Base-by-base conservation (phyloP, 2,329 filamentous ascomycete genomes). In the Lachnellula hyalina region DNA sequence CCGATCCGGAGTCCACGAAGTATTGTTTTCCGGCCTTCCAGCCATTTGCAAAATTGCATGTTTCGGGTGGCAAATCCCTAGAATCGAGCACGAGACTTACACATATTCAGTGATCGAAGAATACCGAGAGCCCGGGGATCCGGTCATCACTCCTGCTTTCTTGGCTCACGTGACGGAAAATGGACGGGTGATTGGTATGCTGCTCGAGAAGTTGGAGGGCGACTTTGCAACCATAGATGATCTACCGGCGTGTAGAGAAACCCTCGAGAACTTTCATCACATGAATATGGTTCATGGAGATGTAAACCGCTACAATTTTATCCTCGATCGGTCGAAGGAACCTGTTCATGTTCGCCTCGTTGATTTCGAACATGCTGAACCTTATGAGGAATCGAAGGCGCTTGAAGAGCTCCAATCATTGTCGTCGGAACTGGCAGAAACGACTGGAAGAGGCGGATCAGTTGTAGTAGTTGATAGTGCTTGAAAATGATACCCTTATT, bases 111-210 rank as follows among this genome's bases (percentile, higher is more conserved):
- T 14, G 6, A 23, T 46, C 19, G 15, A 17, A 25, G 44, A 46
- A 46, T 46, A 46, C 44, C 44, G 15, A 19, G 44, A 46, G 44
- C 44, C 44, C 14, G 44, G 19, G 6, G 44, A 46, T 46, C 44
- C 44, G 14, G 44, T 46, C 3, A 25, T 46, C 19, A 11, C 67
- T 28, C 62, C 71, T 67, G 54, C 68, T 52, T 48, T 62, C 49
- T 49, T 70, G 61, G 66, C 64, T 21, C 66, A 71, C 57, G 14
- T 71, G 4, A 58, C 54, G 15, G 67, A 71, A 57, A 61, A 57
- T 2, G 63, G 62, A 1, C 54, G 68, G 32, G 61, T 67, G 19
- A 63, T 71, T 17, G 66, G 67, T 0, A 70, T 71, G 49, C 25
- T 68, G 40, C 52, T 72, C 11, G 67, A 71, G 52, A 52, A 64